Percentiles rank a stretch among this genome's conserved stretches.
Evolutionary conservation across 2,329 filamentous ascomycete species (phyloP).

Genomic region (Penicillium concentricum): DNA sequence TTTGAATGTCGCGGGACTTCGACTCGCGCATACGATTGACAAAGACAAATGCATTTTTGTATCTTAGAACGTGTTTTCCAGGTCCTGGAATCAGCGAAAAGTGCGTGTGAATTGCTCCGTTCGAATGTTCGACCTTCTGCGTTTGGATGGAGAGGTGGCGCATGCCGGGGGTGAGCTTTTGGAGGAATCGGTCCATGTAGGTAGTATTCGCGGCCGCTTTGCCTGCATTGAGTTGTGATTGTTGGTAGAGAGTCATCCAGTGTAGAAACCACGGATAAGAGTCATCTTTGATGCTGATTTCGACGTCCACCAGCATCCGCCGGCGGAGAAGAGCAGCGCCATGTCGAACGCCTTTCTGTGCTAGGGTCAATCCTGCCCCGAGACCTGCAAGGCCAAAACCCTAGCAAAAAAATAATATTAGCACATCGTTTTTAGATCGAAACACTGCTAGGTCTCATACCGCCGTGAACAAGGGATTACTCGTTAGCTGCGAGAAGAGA

Average conservation of each 20-base stretch:
- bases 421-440: background rate
- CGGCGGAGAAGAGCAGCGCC: constrained; percentile 73
- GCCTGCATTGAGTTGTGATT: constrained; percentile 58
- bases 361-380: constrained; percentile 76
- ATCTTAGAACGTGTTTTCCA: constrained; percentile 82
- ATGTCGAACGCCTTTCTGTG: constrained; percentile 71
- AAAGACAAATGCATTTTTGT: constrained; percentile 80
- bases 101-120: constrained; percentile 70
- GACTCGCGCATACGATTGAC: constrained; percentile 83
- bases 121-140: constrained; percentile 59
- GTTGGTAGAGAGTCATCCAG: constrained; percentile 86
- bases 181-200: constrained; percentile 55
- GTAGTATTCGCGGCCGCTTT: constrained; percentile 41
- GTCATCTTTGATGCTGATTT: constrained; percentile 90
- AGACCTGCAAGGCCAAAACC: constrained; percentile 90
- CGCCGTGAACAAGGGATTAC: constrained; percentile 52
- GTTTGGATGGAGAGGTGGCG: constrained; percentile 66
- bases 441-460: constrained; percentile 30
- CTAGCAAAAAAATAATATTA: constrained; percentile 31
- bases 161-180: constrained; percentile 58
- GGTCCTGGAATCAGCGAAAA: constrained; percentile 91
- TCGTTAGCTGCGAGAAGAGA: constrained; percentile 46
- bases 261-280: constrained; percentile 92
- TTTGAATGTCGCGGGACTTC: constrained; percentile 73
- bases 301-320: constrained; percentile 88